These are phyloP conservation scores for Diddensiella santjacobensis DNA, from an alignment of 805 yeast genomes.

Conservation along the genomic window DNA sequence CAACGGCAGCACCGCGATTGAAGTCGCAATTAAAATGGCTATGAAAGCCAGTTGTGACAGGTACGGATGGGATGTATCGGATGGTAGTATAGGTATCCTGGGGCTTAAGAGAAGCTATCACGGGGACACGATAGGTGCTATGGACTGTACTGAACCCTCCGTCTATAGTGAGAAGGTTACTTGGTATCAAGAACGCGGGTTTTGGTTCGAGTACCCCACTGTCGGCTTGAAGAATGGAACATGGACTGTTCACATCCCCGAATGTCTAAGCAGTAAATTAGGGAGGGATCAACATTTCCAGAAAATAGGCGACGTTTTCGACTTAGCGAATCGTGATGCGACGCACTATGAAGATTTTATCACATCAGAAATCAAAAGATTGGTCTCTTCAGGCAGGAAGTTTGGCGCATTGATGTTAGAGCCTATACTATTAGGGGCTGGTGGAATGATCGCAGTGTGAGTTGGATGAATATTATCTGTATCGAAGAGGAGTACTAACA, in stretches of 20 bases:
- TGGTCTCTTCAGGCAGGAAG: conserved; percentile 17
- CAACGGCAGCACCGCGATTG: conserved; percentile 29
- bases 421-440: conserved; percentile 28
- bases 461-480: background rate
- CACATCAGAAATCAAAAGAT: conserved; percentile 6
- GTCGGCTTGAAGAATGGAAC: conserved; percentile 20
- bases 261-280: conserved; percentile 8
- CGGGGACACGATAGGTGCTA: conserved; percentile 28
- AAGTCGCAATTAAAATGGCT: conserved; percentile 30
- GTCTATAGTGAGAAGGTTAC: conserved; percentile 24
- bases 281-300: conserved; percentile 11
- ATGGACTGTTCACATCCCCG: conserved; percentile 23
- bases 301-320: conserved; percentile 17
- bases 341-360: conserved; percentile 17
- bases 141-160: conserved; percentile 28
- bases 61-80: conserved; percentile 17
- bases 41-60: conserved; percentile 22
- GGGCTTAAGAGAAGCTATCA: conserved; percentile 28
- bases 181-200: conserved; percentile 26
- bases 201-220: conserved; percentile 27
- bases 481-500: background rate
- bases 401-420: conserved; percentile 29
- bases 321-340: conserved; percentile 14
- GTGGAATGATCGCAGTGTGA: conserved; percentile 26
- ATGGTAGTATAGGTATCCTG: conserved; percentile 17